These are phyloP conservation scores for Sequoiadendron giganteum DNA, from an alignment of 75 land plant genomes.

Conservation along the genomic window DNA sequence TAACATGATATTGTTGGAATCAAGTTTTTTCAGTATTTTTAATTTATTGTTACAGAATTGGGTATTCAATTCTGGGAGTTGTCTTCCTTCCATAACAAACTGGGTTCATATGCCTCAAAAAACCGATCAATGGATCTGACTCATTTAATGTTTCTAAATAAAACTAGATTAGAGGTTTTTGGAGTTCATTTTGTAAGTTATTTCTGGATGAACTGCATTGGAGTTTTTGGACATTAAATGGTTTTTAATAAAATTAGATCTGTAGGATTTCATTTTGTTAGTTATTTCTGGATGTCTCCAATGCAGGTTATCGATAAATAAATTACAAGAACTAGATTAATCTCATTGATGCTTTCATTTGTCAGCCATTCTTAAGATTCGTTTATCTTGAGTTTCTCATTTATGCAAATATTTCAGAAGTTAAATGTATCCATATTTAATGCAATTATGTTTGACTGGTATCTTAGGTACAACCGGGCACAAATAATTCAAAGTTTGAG, in stretches of 20 bases:
- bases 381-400: not conserved
- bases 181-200: not conserved
- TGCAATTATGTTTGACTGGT: slow-evolving; percentile 2
- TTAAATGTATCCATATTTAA: not conserved
- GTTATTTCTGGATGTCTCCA: not conserved
- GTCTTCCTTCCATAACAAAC: not conserved
- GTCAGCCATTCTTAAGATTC: not conserved
- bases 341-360: not conserved
- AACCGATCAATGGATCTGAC: not conserved
- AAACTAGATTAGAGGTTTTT: not conserved
- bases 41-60: not conserved
- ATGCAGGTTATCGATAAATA: not conserved
- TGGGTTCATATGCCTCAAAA: not conserved
- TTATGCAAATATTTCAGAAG: not conserved
- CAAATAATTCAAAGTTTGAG: slow-evolving; percentile 63
- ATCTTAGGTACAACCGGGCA: slow-evolving; percentile 76
- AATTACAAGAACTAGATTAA: not conserved
- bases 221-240: not conserved
- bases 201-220: no score
- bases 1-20: not conserved
- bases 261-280: not conserved
- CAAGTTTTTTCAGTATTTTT: not conserved
- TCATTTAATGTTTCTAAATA: not conserved
- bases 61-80: not conserved
- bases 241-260: not conserved